Evolutionary conservation across 2,329 filamentous ascomycete species (phyloP).

Genomic region (Scleromitrula shiraiana): DNA sequence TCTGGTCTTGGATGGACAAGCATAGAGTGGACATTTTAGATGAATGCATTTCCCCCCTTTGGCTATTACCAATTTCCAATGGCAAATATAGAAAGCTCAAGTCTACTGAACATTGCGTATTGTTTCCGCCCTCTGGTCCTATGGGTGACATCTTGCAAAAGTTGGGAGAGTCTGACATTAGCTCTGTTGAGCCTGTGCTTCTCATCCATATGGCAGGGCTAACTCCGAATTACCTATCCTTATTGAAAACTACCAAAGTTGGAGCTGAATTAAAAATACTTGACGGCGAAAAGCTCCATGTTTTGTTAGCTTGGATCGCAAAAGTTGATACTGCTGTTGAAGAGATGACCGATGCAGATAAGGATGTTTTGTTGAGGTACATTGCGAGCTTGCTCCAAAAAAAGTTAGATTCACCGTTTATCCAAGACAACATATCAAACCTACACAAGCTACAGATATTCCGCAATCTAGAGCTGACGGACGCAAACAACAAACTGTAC

Average conservation of each 20-base stretch:
- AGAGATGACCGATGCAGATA: not conserved
- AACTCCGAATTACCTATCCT: too few relatives aligned
- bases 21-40: conserved; percentile 11
- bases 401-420: too few relatives aligned
- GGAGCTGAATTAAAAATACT: not conserved
- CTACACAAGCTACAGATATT: conserved; percentile 2
- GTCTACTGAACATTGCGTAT: not conserved
- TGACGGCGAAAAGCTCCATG: not conserved
- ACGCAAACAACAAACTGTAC: not conserved
- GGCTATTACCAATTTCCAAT: conserved; percentile 25
- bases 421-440: not conserved
- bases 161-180: not conserved
- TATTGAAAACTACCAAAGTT: not conserved
- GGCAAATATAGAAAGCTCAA: conserved; percentile 18
- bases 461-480: not conserved
- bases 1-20: conserved; percentile 17
- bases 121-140: not conserved
- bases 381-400: not conserved
- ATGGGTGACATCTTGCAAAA: not conserved
- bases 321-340: not conserved
- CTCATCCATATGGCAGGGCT: not conserved
- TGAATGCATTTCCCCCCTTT: conserved; percentile 15
- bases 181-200: not conserved
- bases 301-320: not conserved
- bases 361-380: too few relatives aligned